Base-by-base conservation (phyloP, 345 rosid species). In the Abelmoschus esculentus region DNA sequence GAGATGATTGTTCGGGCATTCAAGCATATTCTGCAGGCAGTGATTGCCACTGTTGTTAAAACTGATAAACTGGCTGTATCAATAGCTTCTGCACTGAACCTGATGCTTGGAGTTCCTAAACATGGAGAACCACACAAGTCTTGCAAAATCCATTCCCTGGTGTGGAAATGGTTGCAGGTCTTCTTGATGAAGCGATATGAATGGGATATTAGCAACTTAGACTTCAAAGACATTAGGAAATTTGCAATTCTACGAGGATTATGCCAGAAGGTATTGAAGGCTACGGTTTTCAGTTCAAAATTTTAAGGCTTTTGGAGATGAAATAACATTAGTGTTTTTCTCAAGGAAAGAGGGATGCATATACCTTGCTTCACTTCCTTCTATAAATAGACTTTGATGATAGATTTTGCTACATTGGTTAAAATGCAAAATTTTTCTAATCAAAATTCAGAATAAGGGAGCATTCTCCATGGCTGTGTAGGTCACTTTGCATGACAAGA, bases 1-100 rank as follows among this genome's bases (percentile, higher is more conserved):
- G 98, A 93, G 89, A 93, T 93, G 98, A 86, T 93, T 73, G 96
- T 88, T 74, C 79, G 98, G 67, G 98, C 96, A 67, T 89, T 89
- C 77, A 93, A 93, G 84, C 97, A 91, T 71, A 78, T 91, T 75
- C 86, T 93, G 73, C 97, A 77, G 83, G 95, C 93, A 49, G 93
- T 91, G 78, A 85, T 93, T 82, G 88, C 98, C 80, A 86, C 86
- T 61, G 86, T 79, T 55, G 74, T 14, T 61, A 77, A 86, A 79
- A 81, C 83, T 73, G 86, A 85, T 69, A 83, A 81, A 74, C 73
- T 93, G 80, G 92, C 97, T 67, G 80, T 70, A 53, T 79, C 88
- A 69, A 81, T 91, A 73, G 95, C 96, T 73, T 89, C 89, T 80
- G 92, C 97, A 19, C 73, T 93, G 78, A 91, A 93, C 82, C 78